Evolutionary conservation across 1,284 basidiomycete genomes (phyloP), one percentile per base, ranked within the genome.

Genomic region (Erythrobasidium hasegawianum): DNA sequence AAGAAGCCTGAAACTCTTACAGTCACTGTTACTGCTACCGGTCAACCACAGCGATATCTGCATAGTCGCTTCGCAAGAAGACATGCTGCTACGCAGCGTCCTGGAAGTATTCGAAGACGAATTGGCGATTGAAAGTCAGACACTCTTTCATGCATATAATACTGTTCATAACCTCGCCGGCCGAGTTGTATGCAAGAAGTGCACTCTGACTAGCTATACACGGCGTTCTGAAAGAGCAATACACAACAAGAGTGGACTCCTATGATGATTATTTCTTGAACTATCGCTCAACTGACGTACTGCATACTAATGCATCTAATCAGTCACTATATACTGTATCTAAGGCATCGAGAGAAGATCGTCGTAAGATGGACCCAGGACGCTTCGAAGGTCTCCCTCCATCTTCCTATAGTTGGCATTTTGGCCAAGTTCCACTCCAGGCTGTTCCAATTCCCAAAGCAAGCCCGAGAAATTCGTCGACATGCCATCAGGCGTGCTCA

Each of bases 321-420:
- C n/a, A n/a, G n/a, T n/a, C n/a, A n/a, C n/a, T n/a, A n/a, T n/a
- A n/a, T n/a, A n/a, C n/a, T n/a, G n/a, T n/a, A 7, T n/a, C 14
- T 47, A 47, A 4, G 43, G 43, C 38, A 64, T 10, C 27, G 14
- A 47, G 24, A 64, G 61, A 40, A 65, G 56, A 29, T 65, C 50
- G 43, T 65, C 62, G 26, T 57, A 65, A n/a, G 50, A 55, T 18
- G 62, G 62, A 2, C 62, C 62, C 20, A 65, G 55, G 2, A 65
- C 53, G 52, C 43, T 57, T 38, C 62, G 22, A 18, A 65, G 56
- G 39, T 65, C 62, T 3, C 57, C 14, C 33, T 65, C 62, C 62
- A 65, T 65, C 18, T 58, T 65, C 38, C 57, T 65, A 55, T 49
- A 65, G 11, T 65, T 65, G 24, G 47, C 62, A 24, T 65, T 65